phyloP scores from a whole-genome alignment of 768 basidiomycete species.

The Austroboletus festivus region DNA sequence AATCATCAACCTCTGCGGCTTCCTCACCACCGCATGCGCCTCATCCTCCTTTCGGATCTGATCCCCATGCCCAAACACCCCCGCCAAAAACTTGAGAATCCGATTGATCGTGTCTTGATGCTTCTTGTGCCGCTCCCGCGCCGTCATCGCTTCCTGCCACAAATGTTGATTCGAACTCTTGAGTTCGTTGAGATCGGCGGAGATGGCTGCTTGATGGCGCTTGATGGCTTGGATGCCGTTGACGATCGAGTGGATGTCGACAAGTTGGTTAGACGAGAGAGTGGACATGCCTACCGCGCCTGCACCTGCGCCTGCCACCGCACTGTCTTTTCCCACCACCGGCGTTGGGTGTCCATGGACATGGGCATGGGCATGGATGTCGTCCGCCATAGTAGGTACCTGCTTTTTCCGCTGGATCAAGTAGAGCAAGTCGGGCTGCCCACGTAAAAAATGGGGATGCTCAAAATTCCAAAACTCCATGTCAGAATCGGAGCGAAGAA shows the following conservation, averaged over 20 bases:
- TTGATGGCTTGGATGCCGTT: conserved; percentile 84
- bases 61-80: conserved; percentile 70
- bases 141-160: conserved; percentile 88
- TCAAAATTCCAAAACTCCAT: conserved; percentile 90
- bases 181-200: conserved; percentile 81
- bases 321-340: too few relatives aligned
- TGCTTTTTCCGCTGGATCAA: conserved; percentile 86
- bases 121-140: conserved; percentile 79
- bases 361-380: conserved; percentile 26
- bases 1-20: conserved; percentile 62
- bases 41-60: conserved; percentile 35
- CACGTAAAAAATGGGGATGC: conserved; percentile 84
- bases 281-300: conserved; percentile 18
- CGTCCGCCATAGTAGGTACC: conserved; percentile 34
- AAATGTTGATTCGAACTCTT: conserved; percentile 83
- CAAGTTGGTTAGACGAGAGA: conserved; percentile 46
- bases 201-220: conserved; percentile 90
- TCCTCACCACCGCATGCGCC: conserved; percentile 45
- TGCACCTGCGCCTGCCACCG: conserved; percentile 14
- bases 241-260: conserved; percentile 78
- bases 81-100: conserved; percentile 92
- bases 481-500: conserved; percentile 77
- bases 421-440: conserved; percentile 83
- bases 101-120: conserved; percentile 96
- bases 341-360: too few relatives aligned